phyloP scores from a whole-genome alignment of 2,329 filamentous ascomycete species.

The Cryphonectria nitschkei region DNA sequence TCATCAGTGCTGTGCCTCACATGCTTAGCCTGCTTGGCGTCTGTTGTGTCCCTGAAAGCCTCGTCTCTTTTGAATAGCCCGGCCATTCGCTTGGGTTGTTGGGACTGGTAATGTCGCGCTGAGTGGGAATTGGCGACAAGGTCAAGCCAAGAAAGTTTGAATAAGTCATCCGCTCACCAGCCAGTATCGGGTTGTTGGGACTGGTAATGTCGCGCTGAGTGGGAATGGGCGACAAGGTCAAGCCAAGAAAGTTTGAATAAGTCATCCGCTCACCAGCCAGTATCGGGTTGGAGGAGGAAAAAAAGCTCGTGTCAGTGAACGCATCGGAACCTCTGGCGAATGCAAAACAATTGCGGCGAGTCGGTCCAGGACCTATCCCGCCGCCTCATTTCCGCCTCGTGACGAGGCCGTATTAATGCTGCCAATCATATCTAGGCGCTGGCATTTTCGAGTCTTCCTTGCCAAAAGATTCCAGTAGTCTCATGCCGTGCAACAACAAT shows the following conservation, averaged over 20 bases:
- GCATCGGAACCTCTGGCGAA: not conserved
- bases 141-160: not conserved
- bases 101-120: not conserved
- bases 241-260: not conserved
- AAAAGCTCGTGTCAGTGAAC: not conserved
- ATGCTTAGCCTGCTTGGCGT: not conserved
- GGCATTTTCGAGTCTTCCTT: not conserved
- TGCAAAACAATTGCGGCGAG: not conserved
- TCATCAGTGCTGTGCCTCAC: not conserved
- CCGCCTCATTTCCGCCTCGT: not conserved
- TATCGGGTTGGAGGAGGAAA: not conserved
- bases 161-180: not conserved
- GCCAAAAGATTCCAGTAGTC: not conserved
- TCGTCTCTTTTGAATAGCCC: not conserved
- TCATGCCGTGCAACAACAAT: not conserved
- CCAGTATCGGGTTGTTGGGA: not conserved
- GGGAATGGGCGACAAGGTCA: not conserved
- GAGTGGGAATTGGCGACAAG: not conserved
- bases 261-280: not conserved
- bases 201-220: not conserved
- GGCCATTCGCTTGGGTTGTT: not conserved
- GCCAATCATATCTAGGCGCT: not conserved
- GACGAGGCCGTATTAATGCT: not conserved
- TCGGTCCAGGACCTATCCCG: not conserved
- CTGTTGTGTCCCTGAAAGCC: not conserved